These are phyloP conservation scores for Daldinia sp. DNA, from an alignment of 2,329 filamentous ascomycete genomes.

Conservation along the genomic window DNA sequence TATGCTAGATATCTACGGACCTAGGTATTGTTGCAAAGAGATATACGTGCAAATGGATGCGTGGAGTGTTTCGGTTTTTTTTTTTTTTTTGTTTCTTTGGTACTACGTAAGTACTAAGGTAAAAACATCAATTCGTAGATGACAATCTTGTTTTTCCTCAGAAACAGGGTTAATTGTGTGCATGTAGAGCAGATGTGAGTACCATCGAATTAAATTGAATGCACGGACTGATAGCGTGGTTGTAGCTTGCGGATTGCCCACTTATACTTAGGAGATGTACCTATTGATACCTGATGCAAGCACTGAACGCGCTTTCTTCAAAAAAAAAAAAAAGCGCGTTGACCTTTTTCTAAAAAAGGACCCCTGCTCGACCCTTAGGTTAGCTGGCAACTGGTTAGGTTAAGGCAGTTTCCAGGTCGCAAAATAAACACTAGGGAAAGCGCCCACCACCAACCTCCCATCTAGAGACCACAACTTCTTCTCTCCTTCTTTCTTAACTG, in stretches of 20 bases:
- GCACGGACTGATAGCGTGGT: slow-evolving; percentile 8
- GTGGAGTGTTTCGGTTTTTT: too few species aligned
- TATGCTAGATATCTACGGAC: background rate
- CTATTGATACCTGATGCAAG: slow-evolving; percentile 43
- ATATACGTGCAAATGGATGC: too few species aligned
- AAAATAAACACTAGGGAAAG: slow-evolving; percentile 40
- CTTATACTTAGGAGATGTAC: slow-evolving; percentile 11
- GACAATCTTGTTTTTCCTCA: slow-evolving; percentile 1
- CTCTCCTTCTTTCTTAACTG: slow-evolving; percentile 3
- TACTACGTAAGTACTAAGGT: background rate
- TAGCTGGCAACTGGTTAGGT: slow-evolving; percentile 9
- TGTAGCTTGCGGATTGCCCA: background rate
- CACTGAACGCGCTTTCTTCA: slow-evolving; percentile 49
- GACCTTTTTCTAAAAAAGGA: slow-evolving; percentile 11
- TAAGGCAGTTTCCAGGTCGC: slow-evolving; percentile 23
- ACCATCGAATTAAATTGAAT: background rate
- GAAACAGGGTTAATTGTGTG: slow-evolving; percentile 2
- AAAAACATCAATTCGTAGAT: background rate
- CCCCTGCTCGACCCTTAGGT: slow-evolving; percentile 9
- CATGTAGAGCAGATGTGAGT: background rate
- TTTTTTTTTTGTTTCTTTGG: too few species aligned
- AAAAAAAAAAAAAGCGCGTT: slow-evolving; percentile 38
- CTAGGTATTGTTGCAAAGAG: background rate
- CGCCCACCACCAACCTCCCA: slow-evolving; percentile 34
- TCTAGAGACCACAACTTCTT: slow-evolving; percentile 17